Evolutionary conservation across 225 moss, liverwort and hornwort species (phyloP).

Genomic region (Bryum argenteum): DNA sequence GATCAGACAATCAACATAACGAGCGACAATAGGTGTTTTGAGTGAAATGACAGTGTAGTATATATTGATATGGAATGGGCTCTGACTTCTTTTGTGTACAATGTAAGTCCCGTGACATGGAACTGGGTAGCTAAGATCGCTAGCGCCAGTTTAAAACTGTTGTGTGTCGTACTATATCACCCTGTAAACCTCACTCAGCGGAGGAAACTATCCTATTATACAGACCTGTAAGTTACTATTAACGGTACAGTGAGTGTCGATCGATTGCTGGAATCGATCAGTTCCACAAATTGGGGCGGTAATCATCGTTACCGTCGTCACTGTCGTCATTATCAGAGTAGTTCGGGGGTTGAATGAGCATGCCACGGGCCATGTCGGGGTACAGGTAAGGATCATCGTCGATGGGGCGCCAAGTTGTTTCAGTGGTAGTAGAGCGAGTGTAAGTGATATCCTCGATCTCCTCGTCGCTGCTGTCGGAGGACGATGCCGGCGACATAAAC

Average conservation of each 20-base stretch:
- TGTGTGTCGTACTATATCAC: neutral
- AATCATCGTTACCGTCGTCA: neutral
- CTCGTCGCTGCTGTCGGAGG: constrained; percentile 47
- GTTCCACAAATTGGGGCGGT: constrained; percentile 33
- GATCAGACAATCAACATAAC: too few relatives aligned
- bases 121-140: neutral
- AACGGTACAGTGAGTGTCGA: neutral
- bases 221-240: too few relatives aligned
- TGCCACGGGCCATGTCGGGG: constrained; percentile 41
- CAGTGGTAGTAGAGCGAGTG: constrained; percentile 11
- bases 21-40: too few relatives aligned
- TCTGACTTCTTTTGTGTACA: neutral
- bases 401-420: constrained; percentile 23
- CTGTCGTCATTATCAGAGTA: constrained; percentile 22
- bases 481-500: constrained; percentile 39
- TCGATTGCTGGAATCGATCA: neutral
- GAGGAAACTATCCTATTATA: too few relatives aligned
- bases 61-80: neutral
- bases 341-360: constrained; percentile 48
- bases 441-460: constrained; percentile 43
- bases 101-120: constrained; percentile 9
- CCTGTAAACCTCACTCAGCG: constrained; percentile 7
- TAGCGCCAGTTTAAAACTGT: constrained; percentile 21
- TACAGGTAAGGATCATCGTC: constrained; percentile 47
- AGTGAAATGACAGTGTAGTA: neutral